phyloP scores from a whole-genome alignment of 2,329 filamentous ascomycete species.

The Hypoxylon rubiginosum region DNA sequence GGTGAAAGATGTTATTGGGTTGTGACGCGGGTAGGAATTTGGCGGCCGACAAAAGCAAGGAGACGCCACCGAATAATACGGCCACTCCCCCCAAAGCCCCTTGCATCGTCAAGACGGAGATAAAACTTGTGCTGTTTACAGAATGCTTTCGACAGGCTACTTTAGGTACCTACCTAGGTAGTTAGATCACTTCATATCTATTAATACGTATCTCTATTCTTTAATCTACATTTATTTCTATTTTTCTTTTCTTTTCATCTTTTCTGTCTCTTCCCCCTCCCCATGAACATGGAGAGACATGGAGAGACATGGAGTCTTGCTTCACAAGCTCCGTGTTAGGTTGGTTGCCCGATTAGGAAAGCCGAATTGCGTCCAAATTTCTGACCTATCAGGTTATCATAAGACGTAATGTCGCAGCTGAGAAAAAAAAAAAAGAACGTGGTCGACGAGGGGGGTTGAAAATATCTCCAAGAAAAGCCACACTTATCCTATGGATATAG shows the following conservation, averaged over 20 bases:
- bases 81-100: neutral
- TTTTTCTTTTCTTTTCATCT: neutral
- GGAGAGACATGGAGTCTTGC: neutral
- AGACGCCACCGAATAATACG: neutral
- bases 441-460: neutral
- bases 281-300: neutral
- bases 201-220: neutral
- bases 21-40: neutral
- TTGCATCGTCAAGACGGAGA: neutral
- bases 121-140: neutral
- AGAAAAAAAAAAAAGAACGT: neutral
- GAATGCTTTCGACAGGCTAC: neutral
- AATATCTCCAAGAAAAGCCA: neutral
- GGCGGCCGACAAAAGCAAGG: neutral
- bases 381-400: constrained; percentile 25
- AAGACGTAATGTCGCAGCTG: constrained; percentile 3
- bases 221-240: neutral
- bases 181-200: too few species aligned
- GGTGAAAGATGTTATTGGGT: neutral
- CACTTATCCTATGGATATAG: neutral
- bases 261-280: neutral
- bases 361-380: constrained; percentile 6
- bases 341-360: constrained; percentile 40
- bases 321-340: neutral
- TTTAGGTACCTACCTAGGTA: too few species aligned